Evolutionary conservation across 768 basidiomycete genomes (phyloP).

Genomic region (Crepidotus variabilis): DNA sequence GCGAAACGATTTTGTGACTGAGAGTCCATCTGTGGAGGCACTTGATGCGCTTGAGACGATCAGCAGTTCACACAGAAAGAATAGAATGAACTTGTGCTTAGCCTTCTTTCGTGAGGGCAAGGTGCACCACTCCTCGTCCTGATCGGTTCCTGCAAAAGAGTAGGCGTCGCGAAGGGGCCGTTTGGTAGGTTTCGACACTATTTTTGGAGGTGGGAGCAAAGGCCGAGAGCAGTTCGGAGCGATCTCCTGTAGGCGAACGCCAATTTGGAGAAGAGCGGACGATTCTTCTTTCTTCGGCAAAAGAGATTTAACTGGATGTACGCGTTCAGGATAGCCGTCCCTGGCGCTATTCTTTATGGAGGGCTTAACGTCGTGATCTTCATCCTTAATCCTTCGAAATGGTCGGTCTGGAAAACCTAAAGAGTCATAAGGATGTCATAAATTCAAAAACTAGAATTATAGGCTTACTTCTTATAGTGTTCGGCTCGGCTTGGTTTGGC

Average conservation of each 20-base stretch:
- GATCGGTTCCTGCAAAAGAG: slow-evolving; percentile 19
- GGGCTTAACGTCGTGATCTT: background rate
- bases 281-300: background rate
- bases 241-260: too few species aligned
- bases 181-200: background rate
- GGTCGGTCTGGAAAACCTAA: too few species aligned
- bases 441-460: background rate
- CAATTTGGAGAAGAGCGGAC: too few species aligned
- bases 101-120: slow-evolving; percentile 28
- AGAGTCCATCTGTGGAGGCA: background rate
- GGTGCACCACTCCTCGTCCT: slow-evolving; percentile 35
- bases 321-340: background rate
- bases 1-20: slow-evolving; percentile 13
- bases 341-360: background rate
- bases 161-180: slow-evolving; percentile 22
- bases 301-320: background rate
- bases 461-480: background rate
- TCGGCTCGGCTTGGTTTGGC: too few species aligned
- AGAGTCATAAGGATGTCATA: too few species aligned
- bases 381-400: background rate
- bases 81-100: slow-evolving; percentile 18
- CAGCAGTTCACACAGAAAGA: slow-evolving; percentile 1
- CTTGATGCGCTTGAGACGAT: background rate
- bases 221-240: background rate
- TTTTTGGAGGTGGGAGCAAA: background rate